Evolutionary conservation across 805 yeast genomes (phyloP).

Genomic region (Kodamaea leandrae): DNA sequence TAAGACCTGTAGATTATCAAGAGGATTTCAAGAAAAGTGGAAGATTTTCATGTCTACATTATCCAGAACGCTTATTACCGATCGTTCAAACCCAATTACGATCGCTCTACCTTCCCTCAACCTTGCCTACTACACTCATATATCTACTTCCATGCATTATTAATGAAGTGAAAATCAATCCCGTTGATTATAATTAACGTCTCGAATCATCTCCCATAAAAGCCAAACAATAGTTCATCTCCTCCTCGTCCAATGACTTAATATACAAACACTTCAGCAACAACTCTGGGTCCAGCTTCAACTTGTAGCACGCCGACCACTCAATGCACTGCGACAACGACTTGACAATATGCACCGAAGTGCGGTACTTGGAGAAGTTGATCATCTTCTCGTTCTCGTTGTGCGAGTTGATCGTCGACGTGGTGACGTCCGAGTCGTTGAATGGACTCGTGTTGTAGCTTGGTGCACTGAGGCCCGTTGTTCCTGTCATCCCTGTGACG

Average conservation of each 20-base stretch:
- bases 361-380: conserved; percentile 75
- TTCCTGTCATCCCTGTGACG: conserved; percentile 2
- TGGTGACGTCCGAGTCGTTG: conserved; percentile 10
- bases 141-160: no score
- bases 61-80: no score
- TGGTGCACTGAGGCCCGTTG: neutral
- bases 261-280: conserved; percentile 83
- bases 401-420: conserved; percentile 12
- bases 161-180: neutral
- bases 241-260: conserved; percentile 68
- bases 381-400: conserved; percentile 43
- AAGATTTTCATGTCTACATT: no score
- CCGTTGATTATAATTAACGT: neutral
- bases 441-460: neutral
- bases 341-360: conserved; percentile 73
- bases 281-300: conserved; percentile 57
- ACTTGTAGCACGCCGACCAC: conserved; percentile 70
- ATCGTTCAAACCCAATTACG: no score
- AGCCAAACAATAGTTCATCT: conserved; percentile 47
- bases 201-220: neutral
- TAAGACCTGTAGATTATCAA: no score
- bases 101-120: no score
- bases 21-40: no score
- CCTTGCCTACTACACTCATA: no score
- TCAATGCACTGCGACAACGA: conserved; percentile 77